These are phyloP conservation scores for Penicillium antarcticum DNA, from an alignment of 495 filamentous ascomycete species.

Conservation along the genomic window DNA sequence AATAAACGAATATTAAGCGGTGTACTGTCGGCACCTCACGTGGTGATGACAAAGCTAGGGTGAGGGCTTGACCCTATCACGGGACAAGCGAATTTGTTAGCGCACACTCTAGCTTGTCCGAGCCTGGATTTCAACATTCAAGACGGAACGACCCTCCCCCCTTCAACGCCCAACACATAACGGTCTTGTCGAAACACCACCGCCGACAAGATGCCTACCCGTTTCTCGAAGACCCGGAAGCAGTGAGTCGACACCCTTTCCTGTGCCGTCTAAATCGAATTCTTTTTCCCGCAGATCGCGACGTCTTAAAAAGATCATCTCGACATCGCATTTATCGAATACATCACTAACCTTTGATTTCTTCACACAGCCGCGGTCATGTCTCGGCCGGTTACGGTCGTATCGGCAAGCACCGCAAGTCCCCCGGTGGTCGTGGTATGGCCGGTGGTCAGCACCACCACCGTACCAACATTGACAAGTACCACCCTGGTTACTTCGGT, in stretches of 20 bases:
- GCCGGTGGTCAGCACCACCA: slow-evolving; percentile 95
- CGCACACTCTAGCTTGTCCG: slow-evolving; percentile 39
- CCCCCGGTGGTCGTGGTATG: slow-evolving; percentile 91
- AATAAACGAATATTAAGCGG: slow-evolving; percentile 3
- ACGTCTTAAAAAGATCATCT: slow-evolving; percentile 18
- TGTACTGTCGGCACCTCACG: not conserved
- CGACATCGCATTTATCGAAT: slow-evolving; percentile 16
- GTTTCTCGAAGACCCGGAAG: slow-evolving; percentile 78
- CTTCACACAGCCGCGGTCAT: slow-evolving; percentile 72
- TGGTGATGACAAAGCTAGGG: slow-evolving; percentile 11
- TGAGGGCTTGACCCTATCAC: slow-evolving; percentile 33
- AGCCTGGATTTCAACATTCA: slow-evolving; percentile 44
- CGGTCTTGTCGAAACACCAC: slow-evolving; percentile 46
- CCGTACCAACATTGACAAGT: slow-evolving; percentile 91
- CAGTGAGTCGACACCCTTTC: slow-evolving; percentile 55
- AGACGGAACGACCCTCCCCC: slow-evolving; percentile 36
- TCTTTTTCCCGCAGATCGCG: slow-evolving; percentile 14
- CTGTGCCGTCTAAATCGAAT: slow-evolving; percentile 17
- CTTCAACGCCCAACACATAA: slow-evolving; percentile 42
- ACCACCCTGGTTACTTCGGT: slow-evolving; percentile 95
- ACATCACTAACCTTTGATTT: slow-evolving; percentile 20
- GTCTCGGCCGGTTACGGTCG: slow-evolving; percentile 92
- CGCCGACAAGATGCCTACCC: slow-evolving; percentile 72
- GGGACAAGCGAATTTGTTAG: slow-evolving; percentile 42
- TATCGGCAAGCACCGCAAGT: slow-evolving; percentile 90